Evolutionary conservation across 1,284 basidiomycete species (phyloP).

Genomic region (Phylloporus sp.): DNA sequence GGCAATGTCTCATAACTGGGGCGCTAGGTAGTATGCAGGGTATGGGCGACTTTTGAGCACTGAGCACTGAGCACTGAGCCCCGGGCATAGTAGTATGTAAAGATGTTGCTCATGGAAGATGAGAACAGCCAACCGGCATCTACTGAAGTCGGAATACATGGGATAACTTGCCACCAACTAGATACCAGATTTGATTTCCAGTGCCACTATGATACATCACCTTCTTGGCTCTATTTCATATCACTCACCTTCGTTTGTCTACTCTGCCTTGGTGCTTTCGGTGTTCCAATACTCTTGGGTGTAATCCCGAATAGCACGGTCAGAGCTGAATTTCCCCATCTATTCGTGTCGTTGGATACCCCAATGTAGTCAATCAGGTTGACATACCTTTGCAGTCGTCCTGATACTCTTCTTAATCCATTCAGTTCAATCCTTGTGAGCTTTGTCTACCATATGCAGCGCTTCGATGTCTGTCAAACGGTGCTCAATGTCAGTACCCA

Average conservation of each 20-base stretch:
- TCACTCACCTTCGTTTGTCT: background rate
- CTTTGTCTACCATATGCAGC: conserved; percentile 83
- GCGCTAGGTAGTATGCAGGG: too few species aligned
- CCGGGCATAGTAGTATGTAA: too few species aligned
- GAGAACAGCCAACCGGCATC: too few species aligned
- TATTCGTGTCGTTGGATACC: conserved; percentile 37
- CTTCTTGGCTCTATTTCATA: background rate
- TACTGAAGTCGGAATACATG: too few species aligned
- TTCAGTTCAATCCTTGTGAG: conserved; percentile 77
- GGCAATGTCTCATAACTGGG: too few species aligned
- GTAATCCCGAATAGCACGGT: conserved; percentile 89
- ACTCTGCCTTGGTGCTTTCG: conserved; percentile 47
- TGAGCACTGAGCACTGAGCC: too few species aligned
- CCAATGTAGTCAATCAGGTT: conserved; percentile 6
- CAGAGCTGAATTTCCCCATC: conserved; percentile 96
- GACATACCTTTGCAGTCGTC: conserved; percentile 72
- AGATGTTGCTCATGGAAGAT: too few species aligned
- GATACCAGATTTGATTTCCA: conserved; percentile 11
- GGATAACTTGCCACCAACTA: too few species aligned
- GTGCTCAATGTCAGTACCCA: background rate
- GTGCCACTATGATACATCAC: conserved; percentile 9
- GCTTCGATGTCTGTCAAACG: conserved; percentile 69
- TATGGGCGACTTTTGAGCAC: too few species aligned
- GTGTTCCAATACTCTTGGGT: conserved; percentile 83
- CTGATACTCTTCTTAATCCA: conserved; percentile 93